Percentiles rank a stretch among this genome's conserved stretches.
These are phyloP conservation scores for Phytophthora macrochlamydospora DNA, from an alignment of 352 stramenopile species.

Conservation along the genomic window DNA sequence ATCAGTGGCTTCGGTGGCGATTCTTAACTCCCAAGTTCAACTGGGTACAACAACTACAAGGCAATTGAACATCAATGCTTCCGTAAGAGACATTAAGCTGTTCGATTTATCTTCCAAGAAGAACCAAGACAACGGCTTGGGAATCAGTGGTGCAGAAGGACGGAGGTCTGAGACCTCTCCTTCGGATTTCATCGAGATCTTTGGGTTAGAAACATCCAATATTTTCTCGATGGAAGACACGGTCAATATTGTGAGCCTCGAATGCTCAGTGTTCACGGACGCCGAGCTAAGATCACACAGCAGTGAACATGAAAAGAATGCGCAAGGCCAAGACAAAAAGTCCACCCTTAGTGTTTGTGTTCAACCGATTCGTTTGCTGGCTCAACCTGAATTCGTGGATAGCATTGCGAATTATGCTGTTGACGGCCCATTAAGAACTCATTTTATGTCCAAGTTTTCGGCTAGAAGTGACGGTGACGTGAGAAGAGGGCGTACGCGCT, in stretches of 20 bases:
- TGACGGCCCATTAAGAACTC: conserved; percentile 53
- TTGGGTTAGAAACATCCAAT: conserved; percentile 46
- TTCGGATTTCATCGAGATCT: conserved; percentile 58
- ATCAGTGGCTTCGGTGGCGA: conserved; percentile 62
- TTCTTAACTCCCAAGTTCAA: conserved; percentile 58
- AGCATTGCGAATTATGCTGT: conserved; percentile 59
- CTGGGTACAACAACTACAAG: conserved; percentile 33
- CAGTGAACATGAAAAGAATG: conserved; percentile 5
- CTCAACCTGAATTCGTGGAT: conserved; percentile 69
- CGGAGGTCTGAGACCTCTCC: conserved; percentile 12
- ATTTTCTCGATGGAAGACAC: conserved; percentile 19
- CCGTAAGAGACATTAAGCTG: conserved; percentile 68
- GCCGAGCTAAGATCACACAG: conserved; percentile 1
- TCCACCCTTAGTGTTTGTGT: conserved; percentile 49
- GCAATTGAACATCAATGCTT: conserved; percentile 48
- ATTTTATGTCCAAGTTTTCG: conserved; percentile 39
- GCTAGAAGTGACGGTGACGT: conserved; percentile 12
- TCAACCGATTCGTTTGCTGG: conserved; percentile 59
- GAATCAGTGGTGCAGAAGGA: conserved; percentile 18
- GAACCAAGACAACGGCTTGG: conserved; percentile 29
- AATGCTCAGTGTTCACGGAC: conserved; percentile 45
- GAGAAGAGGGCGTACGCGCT: conserved; percentile 16
- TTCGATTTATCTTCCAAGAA: conserved; percentile 67
- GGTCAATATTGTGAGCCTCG: conserved; percentile 46
- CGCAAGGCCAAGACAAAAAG: conserved; percentile 16